Evolutionary conservation across 352 stramenopile species (phyloP).

Genomic region (Phytophthora brassicae): DNA sequence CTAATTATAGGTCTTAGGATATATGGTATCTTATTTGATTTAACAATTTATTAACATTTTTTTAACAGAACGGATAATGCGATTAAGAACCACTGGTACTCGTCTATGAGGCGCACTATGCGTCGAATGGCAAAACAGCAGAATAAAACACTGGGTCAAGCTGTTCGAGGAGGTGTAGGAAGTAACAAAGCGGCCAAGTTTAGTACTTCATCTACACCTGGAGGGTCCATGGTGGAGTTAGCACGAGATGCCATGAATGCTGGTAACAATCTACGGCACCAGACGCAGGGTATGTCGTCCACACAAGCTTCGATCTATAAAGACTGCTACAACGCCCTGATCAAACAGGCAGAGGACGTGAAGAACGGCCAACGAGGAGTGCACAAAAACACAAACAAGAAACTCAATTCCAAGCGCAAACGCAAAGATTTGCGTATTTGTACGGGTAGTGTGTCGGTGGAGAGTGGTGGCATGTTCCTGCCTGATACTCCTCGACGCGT

Average conservation of each 20-base stretch:
- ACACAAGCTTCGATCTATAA: conserved; percentile 73
- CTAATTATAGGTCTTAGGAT: too few species aligned
- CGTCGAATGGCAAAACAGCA: conserved; percentile 87
- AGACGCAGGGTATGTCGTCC: conserved; percentile 50
- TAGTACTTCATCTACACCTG: conserved; percentile 28
- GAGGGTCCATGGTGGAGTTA: conserved; percentile 30
- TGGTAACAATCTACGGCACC: conserved; percentile 34
- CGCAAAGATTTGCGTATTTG: conserved; percentile 84
- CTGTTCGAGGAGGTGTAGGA: neutral
- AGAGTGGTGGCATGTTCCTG: conserved; percentile 72
- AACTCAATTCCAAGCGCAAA: conserved; percentile 74
- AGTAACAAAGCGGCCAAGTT: conserved; percentile 35
- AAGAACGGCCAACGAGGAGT: conserved; percentile 13
- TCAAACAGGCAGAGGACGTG: conserved; percentile 57
- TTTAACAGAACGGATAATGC: conserved; percentile 77
- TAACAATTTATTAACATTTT: too few species aligned
- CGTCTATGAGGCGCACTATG: conserved; percentile 91
- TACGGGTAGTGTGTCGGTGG: conserved; percentile 39
- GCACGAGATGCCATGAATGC: conserved; percentile 36
- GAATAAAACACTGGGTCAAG: conserved; percentile 63
- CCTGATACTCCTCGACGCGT: conserved; percentile 73
- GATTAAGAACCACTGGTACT: conserved; percentile 93
- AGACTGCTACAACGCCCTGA: conserved; percentile 72
- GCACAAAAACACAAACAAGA: conserved; percentile 46
- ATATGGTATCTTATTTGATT: too few species aligned